Evolutionary conservation across 441 rosid species (phyloP), one percentile per base, ranked within the genome.

Genomic region (Brassica hybrid): DNA sequence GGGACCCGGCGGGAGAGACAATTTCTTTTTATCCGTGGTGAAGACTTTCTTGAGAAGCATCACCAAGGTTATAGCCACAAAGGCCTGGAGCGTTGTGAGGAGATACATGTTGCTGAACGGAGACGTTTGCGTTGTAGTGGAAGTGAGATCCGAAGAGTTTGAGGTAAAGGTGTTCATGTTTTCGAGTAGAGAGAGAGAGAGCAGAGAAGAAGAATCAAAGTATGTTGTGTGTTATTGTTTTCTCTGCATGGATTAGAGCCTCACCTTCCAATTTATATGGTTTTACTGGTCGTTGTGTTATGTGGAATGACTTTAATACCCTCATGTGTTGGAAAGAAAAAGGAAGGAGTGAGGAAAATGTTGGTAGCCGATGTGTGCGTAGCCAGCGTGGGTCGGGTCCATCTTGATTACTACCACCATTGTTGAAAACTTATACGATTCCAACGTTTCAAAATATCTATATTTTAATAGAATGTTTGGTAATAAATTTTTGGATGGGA

Each of bases 1-100:
- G 12, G 91, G 90, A 5, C 94, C 86, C 0, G 88, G 88, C 0
- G 92, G 90, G 10, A 86, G 86, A 30, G 65, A 71, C 30, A 19
- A 1, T 57, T 63, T 72, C 64, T 72, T 66, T 43, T 63, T 54
- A 21, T 64, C 48, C 13, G 48, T 41, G 5, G 4, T 10, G n/a
- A 41, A 41, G 4, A 41, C 36, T 58, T 62, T 73, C 72, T 64
- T 77, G 67, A 77, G 10, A 17, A 77, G 34, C 70, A 77, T 64
- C 45, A 77, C 48, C 25, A 77, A 18, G 9, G 66, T 72, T 65
- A 77, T 77, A 19, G 74, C 71, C 9, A 56, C 38, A 54, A 71
- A 27, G 59, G 76, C 80, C 59, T 77, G 80, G 4, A 77, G 30
- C 18, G 76, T 77, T 4, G 80, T 71, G 65, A 77, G 70, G 65